Evolutionary conservation across 129 eudicot genomes (phyloP), one percentile per base, ranked within the genome.

Genomic region (Lactuca saligna): DNA sequence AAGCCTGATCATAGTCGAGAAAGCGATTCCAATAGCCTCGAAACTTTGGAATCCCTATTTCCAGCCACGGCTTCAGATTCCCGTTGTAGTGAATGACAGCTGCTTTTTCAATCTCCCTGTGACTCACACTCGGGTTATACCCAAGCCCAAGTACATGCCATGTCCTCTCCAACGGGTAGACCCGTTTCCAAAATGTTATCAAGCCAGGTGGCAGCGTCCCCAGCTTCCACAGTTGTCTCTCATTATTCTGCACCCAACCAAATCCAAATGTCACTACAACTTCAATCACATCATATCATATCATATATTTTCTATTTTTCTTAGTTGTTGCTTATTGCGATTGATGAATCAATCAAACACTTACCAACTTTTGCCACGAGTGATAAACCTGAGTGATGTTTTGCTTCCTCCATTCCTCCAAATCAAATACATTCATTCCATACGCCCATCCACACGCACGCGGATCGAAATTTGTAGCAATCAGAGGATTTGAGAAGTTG

Each of bases 81-180:
- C 95, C 95, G 57, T 85, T 90, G 64, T 90, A 87, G 61, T 90
- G 97, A 73, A 87, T 69, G 31, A 87, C 91, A 0, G 91, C 95
- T 12, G 95, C 97, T 39, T 79, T 70, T 39, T 87, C 89, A 6
- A 90, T 87, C 38, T 90, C 97, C 87, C 68, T 87, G 49, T 75
- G 82, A 65, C 73, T 76, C 2, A 90, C 87, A 77, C 82, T 79
- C 8, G 95, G 95, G 57, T 90, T 85, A 69, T 90, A 90, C 42
- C 97, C 97, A 15, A 90, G 97, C 34, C 97, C 97, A 53, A 90
- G 71, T 4, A 90, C 97, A 69, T 90, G 97, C 95, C 97, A 90
- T 12, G 87, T 79, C 33, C 82, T 76, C 39, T 85, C 88, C 4
- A 90, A 86, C 35, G 95, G 71, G 49, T 51, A 85, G 7, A 88